phyloP scores from a whole-genome alignment of 2,329 filamentous ascomycete genomes.

The Phialophora macrospora region DNA sequence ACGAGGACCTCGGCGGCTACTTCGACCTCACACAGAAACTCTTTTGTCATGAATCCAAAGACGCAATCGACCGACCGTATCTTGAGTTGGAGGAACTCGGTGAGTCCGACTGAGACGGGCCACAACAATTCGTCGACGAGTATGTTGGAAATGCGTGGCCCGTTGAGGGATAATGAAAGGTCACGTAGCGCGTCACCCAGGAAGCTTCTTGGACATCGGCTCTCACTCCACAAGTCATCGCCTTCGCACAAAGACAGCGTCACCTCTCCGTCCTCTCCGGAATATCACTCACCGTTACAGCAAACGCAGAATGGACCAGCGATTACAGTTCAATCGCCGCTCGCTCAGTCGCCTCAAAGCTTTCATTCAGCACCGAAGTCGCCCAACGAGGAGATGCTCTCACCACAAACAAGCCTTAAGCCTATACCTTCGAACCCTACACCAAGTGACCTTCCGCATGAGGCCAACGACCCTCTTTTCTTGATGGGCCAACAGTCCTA shows the following conservation, averaged over 20 bases:
- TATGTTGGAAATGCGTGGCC: constrained; percentile 27
- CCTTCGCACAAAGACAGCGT: constrained; percentile 21
- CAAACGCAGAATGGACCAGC: constrained; percentile 29
- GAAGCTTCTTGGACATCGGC: constrained; percentile 30
- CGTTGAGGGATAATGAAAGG: constrained; percentile 26
- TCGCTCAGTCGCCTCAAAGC: constrained; percentile 95
- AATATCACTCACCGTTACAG: constrained; percentile 28
- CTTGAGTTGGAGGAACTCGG: constrained; percentile 80
- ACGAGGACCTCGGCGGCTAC: constrained; percentile 58
- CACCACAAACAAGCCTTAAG: constrained; percentile 2
- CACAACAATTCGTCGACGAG: constrained; percentile 37
- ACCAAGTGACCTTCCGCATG: constrained; percentile 20
- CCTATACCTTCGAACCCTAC: constrained; percentile 23
- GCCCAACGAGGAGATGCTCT: constrained; percentile 21
- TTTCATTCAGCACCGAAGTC: constrained; percentile 75
- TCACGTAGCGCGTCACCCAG: constrained; percentile 35
- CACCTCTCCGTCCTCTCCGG: constrained; percentile 17
- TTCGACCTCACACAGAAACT: constrained; percentile 47
- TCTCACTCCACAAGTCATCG: constrained; percentile 27
- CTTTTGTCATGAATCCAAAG: constrained; percentile 43
- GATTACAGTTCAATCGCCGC: constrained; percentile 58
- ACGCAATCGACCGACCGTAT: constrained; percentile 73
- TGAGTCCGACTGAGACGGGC: constrained; percentile 58
- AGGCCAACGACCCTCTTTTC: constrained; percentile 32
- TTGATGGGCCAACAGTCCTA: constrained; percentile 36